These are phyloP conservation scores for Umbelopsis sp. DNA, from an alignment of 192 early-diverging fungal genomes.

Conservation along the genomic window DNA sequence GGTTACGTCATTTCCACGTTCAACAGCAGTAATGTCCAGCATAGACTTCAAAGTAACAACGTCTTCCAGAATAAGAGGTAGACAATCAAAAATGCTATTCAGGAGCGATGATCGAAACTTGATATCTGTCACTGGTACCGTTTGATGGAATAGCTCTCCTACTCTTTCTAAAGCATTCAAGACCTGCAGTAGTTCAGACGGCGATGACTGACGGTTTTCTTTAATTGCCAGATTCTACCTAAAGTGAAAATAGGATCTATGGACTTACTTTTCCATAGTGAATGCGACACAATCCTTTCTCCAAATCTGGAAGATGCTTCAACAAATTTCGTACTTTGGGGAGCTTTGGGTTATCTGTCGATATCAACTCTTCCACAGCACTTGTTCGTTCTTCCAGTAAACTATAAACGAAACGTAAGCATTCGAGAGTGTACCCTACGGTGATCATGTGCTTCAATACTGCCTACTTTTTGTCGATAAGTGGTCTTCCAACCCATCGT, in stretches of 20 bases:
- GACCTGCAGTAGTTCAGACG: constrained; percentile 59
- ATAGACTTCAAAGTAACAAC: constrained; percentile 35
- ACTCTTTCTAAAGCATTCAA: constrained; percentile 51
- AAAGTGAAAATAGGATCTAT: not conserved
- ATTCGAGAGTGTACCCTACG: too few species aligned
- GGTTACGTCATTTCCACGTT: constrained; percentile 47
- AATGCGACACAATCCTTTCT: constrained; percentile 65
- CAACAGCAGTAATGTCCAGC: constrained; percentile 52
- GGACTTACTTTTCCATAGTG: constrained; percentile 57
- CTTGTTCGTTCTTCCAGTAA: constrained; percentile 56
- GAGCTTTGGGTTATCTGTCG: constrained; percentile 33
- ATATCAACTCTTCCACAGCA: constrained; percentile 63
- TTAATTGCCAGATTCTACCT: not conserved
- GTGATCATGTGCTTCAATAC: not conserved
- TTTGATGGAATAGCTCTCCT: constrained; percentile 21
- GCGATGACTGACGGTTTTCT: constrained; percentile 43
- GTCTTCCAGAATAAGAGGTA: constrained; percentile 40
- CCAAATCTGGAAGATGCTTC: constrained; percentile 63
- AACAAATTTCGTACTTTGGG: constrained; percentile 38
- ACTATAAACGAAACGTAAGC: not conserved
- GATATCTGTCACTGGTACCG: not conserved
- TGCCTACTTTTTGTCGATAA: constrained; percentile 50
- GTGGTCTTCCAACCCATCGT: constrained; percentile 70
- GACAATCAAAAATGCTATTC: constrained; percentile 39
- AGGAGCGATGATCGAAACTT: constrained; percentile 35